Evolutionary conservation across 1,284 basidiomycete species (phyloP), one percentile per base, ranked within the genome.

Genomic region (Ceratobasidium sp.): DNA sequence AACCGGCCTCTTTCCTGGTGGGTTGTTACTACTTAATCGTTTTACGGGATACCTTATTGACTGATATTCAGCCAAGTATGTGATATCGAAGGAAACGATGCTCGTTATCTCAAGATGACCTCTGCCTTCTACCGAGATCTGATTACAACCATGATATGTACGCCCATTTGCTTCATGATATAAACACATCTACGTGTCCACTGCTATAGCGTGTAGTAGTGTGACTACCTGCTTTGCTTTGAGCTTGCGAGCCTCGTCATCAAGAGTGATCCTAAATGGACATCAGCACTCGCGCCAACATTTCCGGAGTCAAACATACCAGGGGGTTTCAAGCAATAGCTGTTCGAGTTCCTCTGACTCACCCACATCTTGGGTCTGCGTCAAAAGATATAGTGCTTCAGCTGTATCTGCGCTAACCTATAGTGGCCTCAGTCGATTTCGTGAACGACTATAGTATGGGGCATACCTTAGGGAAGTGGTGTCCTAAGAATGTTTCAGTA

Each of bases 321-420:
- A 98, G 83, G 91, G 90, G 13, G 95, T 96, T 83, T 95, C 93
- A 15, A 96, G 85, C 49, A 97, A 85, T 6, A 94, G 83, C n/a
- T 92, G 90, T 83, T 97, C 95, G 0, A 91, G 88, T 75, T 91
- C 92, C 18, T 92, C 91, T 3, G 90, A 90, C 13, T 93, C 92
- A 4, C 69, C 89, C 7, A 94, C 83, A 79, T 94, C 93, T 66
- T 88, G 88, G 78, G 90, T 90, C 82, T 95, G 93, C 26, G 95
- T 85, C 12, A 89, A 87, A 40, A 95, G 86, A 83, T 95, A 97
- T 0, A 97, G 83, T 80, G 93, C 90, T 84, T 97, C 96, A 1
- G 95, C 94, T 0, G 94, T 91, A 78, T 92, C 90, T 7, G 91
- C 87, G 67, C 96, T 91, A 68, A 97, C 87, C 95, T 97, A 82